Evolutionary conservation across 2,329 filamentous ascomycete genomes (phyloP), one percentile per base, ranked within the genome.

Genomic region (Aspergillus ustus): DNA sequence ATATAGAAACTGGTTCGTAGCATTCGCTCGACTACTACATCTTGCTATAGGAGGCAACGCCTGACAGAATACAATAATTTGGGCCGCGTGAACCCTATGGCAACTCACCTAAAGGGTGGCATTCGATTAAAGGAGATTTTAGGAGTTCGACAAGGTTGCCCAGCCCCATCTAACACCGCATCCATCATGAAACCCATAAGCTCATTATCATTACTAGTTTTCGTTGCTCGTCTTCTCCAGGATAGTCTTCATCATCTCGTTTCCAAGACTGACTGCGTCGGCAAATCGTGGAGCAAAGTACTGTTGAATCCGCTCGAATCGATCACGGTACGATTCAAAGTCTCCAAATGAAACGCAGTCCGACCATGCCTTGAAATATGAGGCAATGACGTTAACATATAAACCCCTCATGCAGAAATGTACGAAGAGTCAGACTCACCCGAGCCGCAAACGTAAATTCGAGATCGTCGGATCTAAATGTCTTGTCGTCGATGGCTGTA

Each of bases 361-460:
- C 45, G 92, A 95, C 95, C 95, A 99, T 6, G 93, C 95, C 84
- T 85, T 60, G 51, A 43, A 28, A 37, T 46, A 29, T 55, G 17
- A 55, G 9, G 9, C 52, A 34, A 34, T 52, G 34, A 55, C n/a
- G 53, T 67, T 51, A 67, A 62, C 34, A 13, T 40, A 9, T 17
- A 5, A 40, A 4, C 8, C 5, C 15, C 34, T 40, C 34, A 13
- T 0, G 13, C 34, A 40, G 9, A 11, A 15, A 13, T 15, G 6
- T 5, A 40, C 15, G 13, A 40, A 40, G 34, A 40, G 9, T 40
- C 34, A 19, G 51, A 75, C 80, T 74, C 75, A 86, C 84, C 59
- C 93, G 84, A 28, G 96, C 96, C 1, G 95, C 96, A 80, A 99
- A 98, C 0, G 94, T 97, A 74, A 99, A 99, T 78, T 99, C 95